Evolutionary conservation across 257 asterid genomes (phyloP).

Genomic region (Lithospermum erythrorhizon): DNA sequence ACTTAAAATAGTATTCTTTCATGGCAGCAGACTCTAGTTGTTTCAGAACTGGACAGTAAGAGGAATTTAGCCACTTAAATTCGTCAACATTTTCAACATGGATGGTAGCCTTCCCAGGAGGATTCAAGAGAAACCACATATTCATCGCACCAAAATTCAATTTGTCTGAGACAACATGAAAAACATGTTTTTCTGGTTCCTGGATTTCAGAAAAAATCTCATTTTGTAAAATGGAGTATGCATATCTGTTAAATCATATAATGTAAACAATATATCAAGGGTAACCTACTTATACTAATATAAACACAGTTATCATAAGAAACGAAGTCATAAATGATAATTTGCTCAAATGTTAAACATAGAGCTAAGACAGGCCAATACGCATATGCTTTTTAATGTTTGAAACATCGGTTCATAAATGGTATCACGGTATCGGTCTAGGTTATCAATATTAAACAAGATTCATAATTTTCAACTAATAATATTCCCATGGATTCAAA

Average conservation of each 20-base stretch:
- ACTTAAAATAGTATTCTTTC: conserved; percentile 94
- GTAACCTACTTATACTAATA: not conserved
- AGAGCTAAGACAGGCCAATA: not conserved
- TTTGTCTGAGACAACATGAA: conserved; percentile 95
- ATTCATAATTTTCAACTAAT: no score
- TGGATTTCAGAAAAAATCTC: no score
- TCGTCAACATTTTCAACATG: conserved; percentile 95
- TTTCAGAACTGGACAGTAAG: conserved; percentile 80
- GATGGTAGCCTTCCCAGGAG: conserved; percentile 92
- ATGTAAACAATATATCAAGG: not conserved
- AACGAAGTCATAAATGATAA: not conserved
- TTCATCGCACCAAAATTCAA: conserved; percentile 96
- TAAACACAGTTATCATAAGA: not conserved
- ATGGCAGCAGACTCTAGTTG: conserved; percentile 92
- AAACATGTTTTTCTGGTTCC: conserved; percentile 72
- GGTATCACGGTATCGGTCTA: not conserved
- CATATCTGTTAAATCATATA: not conserved
- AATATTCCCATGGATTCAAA: no score
- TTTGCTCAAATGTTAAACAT: not conserved
- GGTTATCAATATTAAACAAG: no score
- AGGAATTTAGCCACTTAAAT: conserved; percentile 86
- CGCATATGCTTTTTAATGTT: not conserved
- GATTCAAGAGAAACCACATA: conserved; percentile 98
- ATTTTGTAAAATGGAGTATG: not conserved
- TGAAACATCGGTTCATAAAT: not conserved